Conservation (phyloP, 345 rosid species). For the Salix exigua region DNA sequence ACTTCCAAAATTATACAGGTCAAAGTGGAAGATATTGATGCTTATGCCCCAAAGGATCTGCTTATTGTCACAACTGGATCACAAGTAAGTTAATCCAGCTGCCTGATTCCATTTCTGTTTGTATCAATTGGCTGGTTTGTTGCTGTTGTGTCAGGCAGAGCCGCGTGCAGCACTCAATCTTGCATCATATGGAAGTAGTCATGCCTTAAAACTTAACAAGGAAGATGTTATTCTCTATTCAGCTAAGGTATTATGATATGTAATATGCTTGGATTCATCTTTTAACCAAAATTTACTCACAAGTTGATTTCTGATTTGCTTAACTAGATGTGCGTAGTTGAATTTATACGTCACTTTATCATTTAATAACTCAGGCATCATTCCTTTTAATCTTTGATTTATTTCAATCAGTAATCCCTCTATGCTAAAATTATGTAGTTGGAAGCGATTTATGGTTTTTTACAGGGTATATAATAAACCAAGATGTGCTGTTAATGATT, state of each 20-base stretch:
- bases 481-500: not conserved
- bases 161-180: constrained; percentile 97
- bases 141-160: constrained; percentile 77
- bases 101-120: not conserved
- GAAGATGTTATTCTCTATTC: constrained; percentile 87
- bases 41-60: constrained; percentile 90
- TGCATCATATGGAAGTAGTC: constrained; percentile 91
- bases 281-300: not conserved
- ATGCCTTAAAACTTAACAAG: constrained; percentile 75
- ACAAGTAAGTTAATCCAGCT: constrained; percentile 60
- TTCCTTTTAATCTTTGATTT: not conserved
- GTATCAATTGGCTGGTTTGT: constrained; percentile 23
- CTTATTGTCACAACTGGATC: constrained; percentile 96
- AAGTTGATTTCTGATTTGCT: not conserved
- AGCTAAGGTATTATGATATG: constrained; percentile 66
- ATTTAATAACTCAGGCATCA: not conserved
- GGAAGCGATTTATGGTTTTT: not conserved
- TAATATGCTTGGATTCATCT: not conserved
- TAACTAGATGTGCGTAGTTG: not conserved
- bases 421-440: not conserved
- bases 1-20: constrained; percentile 40
- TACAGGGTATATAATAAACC: not conserved
- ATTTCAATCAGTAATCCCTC: not conserved
- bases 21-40: constrained; percentile 92
- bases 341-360: not conserved